phyloP scores from a whole-genome alignment of 1,284 basidiomycete species.

The Malassezia yamatoensis region DNA sequence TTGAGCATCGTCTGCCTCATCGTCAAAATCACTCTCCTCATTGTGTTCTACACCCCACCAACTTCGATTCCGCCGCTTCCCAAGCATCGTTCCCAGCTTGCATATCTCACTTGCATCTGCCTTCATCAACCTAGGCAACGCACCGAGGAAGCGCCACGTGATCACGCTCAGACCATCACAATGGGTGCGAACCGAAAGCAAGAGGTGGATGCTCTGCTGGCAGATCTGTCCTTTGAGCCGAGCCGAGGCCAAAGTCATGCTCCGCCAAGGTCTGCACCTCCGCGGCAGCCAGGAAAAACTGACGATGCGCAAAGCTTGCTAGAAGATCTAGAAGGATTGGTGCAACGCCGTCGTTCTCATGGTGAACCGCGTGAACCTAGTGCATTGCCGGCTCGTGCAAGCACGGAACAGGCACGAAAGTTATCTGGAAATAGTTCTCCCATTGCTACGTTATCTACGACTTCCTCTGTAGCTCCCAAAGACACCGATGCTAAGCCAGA shows the following conservation, averaged over 20 bases:
- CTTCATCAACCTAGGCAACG: no score
- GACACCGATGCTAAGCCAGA: no score
- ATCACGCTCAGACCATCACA: constrained; percentile 2
- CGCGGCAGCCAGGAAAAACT: neutral
- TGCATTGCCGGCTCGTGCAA: neutral
- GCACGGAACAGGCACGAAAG: neutral
- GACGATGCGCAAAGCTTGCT: constrained; percentile 43
- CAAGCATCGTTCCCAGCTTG: neutral
- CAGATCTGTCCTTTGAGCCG: constrained; percentile 26
- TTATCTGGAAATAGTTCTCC: neutral
- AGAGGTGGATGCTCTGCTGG: constrained; percentile 43
- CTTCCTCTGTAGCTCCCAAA: no score
- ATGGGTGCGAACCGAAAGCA: constrained; percentile 9
- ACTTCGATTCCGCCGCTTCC: neutral
- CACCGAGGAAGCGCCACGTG: neutral
- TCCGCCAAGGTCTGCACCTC: neutral
- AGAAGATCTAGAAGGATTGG: constrained; percentile 44
- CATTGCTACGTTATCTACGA: no score
- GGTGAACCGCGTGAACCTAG: neutral
- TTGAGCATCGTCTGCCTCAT: neutral
- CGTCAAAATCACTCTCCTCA: neutral
- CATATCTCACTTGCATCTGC: neutral
- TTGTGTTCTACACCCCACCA: neutral
- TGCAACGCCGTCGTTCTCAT: constrained; percentile 30
- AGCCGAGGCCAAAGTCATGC: neutral